These are phyloP conservation scores for Chenopodium album DNA, from an alignment of 148 eudicot species.

Conservation along the genomic window DNA sequence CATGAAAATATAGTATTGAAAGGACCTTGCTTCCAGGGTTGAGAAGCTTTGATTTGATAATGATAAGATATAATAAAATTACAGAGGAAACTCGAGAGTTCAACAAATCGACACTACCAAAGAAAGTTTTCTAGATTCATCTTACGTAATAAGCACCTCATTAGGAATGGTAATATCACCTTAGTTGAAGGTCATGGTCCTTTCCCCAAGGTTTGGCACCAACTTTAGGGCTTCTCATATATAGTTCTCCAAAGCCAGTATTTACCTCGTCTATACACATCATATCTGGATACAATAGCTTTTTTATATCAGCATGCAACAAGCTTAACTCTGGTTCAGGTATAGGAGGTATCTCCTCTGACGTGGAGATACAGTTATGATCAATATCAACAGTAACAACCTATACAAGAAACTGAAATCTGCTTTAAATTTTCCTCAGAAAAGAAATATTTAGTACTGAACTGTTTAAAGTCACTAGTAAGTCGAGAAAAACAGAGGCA, in stretches of 20 bases:
- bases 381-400: conserved; percentile 31
- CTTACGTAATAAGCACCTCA: conserved; percentile 1
- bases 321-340: conserved; percentile 29
- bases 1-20: background rate
- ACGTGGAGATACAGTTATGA: conserved; percentile 27
- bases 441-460: background rate
- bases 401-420: conserved; percentile 8
- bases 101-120: background rate
- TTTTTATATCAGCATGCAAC: conserved; percentile 26
- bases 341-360: conserved; percentile 27
- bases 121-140: background rate
- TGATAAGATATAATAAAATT: background rate
- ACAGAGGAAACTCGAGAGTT: background rate
- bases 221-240: conserved; percentile 17
- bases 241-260: conserved; percentile 15
- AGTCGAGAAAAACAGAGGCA: background rate
- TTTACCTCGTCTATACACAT: conserved; percentile 25
- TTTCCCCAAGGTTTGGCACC: conserved; percentile 32
- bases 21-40: background rate
- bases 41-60: background rate
- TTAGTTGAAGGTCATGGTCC: conserved; percentile 31
- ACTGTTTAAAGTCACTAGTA: too few relatives aligned
- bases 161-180: conserved; percentile 15
- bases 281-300: conserved; percentile 24
- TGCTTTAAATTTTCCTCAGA: background rate